Base-by-base conservation (phyloP, 257 asterid species). In the Scutellaria galericulata region DNA sequence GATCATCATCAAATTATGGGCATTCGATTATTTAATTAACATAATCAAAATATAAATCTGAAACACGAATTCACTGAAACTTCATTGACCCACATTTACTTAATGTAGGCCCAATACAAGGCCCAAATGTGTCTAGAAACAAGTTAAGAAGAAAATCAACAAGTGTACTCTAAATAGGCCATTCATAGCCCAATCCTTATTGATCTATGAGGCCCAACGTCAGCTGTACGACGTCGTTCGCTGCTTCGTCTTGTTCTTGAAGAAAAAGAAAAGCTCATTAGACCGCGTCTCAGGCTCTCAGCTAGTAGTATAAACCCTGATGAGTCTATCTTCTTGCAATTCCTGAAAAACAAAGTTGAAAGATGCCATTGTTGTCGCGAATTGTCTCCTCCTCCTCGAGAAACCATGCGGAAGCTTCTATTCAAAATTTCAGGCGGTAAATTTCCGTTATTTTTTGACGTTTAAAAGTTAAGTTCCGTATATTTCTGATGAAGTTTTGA, bases 291-390 rank as follows among this genome's bases (percentile, higher is more conserved):
- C 37, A 31, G 37, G 37, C 37, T 45, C 35, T 41, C 52, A 39
- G 31, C 31, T 13, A 40, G 50, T 1, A 11, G 0, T 45, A 15
- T 62, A 41, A 62, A 62, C 52, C 68, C 68, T 62, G 48, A 60
- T 60, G 66, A 60, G 12, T 62, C 20, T 5, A 35, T 22, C 7
- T n/a, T 10, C 7, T 31, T 31, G 37, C 37, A 31, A 31, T 31
- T 31, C 37, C 37, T 31, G 22, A 52, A 53, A 52, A 24, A 11
- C 24, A 54, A 13, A 46, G 65, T 66, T 40, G 22, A 47, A 70
- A 63, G 78, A 80, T 79, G 78, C 64, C 79, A 56, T 12, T 79
- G 69, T 69, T 66, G 59, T 70, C 85, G 18, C 77, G 75, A 72
- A 40, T 78, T 51, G 47, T 77, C 15, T 13, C 31, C 59, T 63